Percentiles rank a stretch among this genome's conserved stretches.
phyloP scores from a whole-genome alignment of 2,329 filamentous ascomycete genomes.

The Arthrobotrys megalospora region DNA sequence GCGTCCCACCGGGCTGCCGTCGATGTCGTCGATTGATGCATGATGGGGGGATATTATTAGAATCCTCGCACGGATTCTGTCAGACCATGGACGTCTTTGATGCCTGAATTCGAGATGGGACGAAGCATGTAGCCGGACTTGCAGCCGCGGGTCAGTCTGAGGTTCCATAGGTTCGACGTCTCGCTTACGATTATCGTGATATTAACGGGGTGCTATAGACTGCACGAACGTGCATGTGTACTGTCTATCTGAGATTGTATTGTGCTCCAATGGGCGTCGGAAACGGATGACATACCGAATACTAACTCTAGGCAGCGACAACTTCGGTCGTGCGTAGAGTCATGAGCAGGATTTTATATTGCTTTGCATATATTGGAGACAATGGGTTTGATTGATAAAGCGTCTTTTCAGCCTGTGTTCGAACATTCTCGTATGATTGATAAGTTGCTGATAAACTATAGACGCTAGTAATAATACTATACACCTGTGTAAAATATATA shows the following conservation, averaged over 20 bases:
- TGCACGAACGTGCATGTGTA: constrained; percentile 18
- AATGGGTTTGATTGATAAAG: constrained; percentile 22
- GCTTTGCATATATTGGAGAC: constrained; percentile 47
- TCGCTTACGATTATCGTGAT: constrained; percentile 34
- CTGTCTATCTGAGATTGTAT: constrained; percentile 38
- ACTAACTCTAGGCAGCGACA: constrained; percentile 56
- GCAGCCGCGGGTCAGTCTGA: constrained; percentile 25
- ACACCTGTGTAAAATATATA: constrained; percentile 16
- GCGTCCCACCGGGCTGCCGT: constrained; percentile 26
- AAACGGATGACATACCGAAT: constrained; percentile 27
- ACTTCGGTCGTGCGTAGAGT: constrained; percentile 28
- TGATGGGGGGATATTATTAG: constrained; percentile 54
- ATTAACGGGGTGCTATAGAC: constrained; percentile 39
- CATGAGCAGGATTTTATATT: constrained; percentile 41
- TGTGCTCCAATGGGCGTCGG: constrained; percentile 16
- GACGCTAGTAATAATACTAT: constrained; percentile 36
- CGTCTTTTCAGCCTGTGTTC: constrained; percentile 49
- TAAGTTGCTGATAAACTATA: constrained; percentile 52
- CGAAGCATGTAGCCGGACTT: constrained; percentile 42
- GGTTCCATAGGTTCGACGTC: constrained; percentile 41
- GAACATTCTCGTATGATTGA: constrained; percentile 48
- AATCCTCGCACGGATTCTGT: constrained; percentile 43
- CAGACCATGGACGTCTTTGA: constrained; percentile 26
- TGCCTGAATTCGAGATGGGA: constrained; percentile 53
- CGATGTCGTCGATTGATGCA: constrained; percentile 22